Percentiles rank a stretch among this genome's conserved stretches.
Conservation (phyloP, 1,284 basidiomycete species). For the Leccinum pachyderme region DNA sequence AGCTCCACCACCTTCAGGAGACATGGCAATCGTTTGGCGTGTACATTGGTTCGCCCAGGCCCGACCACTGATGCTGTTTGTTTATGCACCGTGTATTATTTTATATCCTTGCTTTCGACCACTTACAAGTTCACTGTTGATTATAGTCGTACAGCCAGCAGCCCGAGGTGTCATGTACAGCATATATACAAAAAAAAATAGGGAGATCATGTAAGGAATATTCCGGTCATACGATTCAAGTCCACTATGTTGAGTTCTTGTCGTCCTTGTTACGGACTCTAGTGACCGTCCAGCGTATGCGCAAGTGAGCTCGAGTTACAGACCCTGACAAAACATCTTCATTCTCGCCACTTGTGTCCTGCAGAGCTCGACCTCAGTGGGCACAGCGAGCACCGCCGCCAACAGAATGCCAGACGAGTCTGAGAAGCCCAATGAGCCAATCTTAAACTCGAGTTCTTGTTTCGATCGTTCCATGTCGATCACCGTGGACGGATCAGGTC, state of each 20-base stretch:
- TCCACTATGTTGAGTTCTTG: background rate
- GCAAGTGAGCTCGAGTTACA: slow-evolving; percentile 39
- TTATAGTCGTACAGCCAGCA: background rate
- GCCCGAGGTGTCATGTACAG: background rate
- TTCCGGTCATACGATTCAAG: background rate
- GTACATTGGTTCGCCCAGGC: slow-evolving; percentile 39
- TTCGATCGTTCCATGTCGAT: slow-evolving; percentile 54
- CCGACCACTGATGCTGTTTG: slow-evolving; percentile 1
- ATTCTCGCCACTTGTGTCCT: slow-evolving; percentile 70
- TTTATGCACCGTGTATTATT: background rate
- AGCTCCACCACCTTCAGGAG: slow-evolving; percentile 48
- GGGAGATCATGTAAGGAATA: background rate
- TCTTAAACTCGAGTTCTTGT: slow-evolving; percentile 85
- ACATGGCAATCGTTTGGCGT: slow-evolving; percentile 59
- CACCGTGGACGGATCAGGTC: slow-evolving; percentile 41
- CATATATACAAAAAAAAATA: slow-evolving; percentile 8
- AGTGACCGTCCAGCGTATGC: background rate
- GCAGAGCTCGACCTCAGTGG: slow-evolving; percentile 81
- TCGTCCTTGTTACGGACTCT: background rate
- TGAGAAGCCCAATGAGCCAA: slow-evolving; percentile 81
- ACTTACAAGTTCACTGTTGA: background rate
- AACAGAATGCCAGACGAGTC: slow-evolving; percentile 77
- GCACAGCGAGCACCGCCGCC: slow-evolving; percentile 78
- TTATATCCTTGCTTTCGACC: background rate
- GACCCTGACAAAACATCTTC: slow-evolving; percentile 67